Base-by-base conservation (phyloP, 257 asterid species). In the Sherardia arvensis region DNA sequence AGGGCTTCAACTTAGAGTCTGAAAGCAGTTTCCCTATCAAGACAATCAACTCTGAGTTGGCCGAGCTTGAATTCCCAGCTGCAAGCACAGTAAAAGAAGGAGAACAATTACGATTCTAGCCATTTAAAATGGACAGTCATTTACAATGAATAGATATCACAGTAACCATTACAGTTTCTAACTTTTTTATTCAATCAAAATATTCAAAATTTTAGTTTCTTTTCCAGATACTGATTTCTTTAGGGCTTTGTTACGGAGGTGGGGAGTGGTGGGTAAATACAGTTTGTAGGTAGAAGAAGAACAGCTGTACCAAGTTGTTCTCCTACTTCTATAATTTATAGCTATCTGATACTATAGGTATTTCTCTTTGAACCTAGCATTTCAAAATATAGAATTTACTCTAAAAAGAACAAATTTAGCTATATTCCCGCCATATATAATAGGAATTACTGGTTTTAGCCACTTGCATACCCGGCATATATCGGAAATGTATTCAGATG, bases 31-130 rank as follows among this genome's bases (percentile, higher is more conserved):
- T 73, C 73, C 76, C 79, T 7, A 85, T 63, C 47, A 73, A 79
- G 45, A 79, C 81, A 26, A 80, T 47, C 62, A 82, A 71, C 79
- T 87, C 95, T 64, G 82, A 76, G 15, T 81, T 75, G 60, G 80
- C 87, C 22, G 76, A 74, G 59, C 76, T 80, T 32, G 77, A 62
- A 66, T 62, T 77, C 63, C 95, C 90, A 69, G 80, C 96, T 93
- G 95, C 85, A 80, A 67, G 68, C 66, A 72, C 25, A 73, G 66
- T 49, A 54, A 61, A 48, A 66, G 14, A 48, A 66, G 14, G 23
- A 56, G 62, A 22, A n/a, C 47, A 69, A 53, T 59, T n/a, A 64
- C 17, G 14, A 49, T 7, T n/a, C n/a, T n/a, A n/a, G n/a, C n/a
- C n/a, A n/a, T n/a, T n/a, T n/a, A n/a, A n/a, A n/a, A n/a, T n/a